Evolutionary conservation across 2,329 filamentous ascomycete species (phyloP).

Genomic region (Fusarium scirpi): DNA sequence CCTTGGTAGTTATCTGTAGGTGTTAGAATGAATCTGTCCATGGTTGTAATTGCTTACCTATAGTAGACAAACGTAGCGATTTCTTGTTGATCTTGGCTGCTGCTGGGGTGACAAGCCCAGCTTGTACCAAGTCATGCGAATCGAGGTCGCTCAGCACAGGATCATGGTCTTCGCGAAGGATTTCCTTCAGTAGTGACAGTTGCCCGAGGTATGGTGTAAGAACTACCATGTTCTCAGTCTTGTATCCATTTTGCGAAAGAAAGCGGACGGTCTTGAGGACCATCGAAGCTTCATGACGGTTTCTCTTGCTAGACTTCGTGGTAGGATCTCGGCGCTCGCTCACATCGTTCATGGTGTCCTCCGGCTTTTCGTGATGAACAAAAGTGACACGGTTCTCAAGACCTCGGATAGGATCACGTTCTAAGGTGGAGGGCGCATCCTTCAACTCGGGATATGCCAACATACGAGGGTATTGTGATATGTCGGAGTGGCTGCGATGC

Average conservation of each 20-base stretch:
- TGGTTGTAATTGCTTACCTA: conserved; percentile 62
- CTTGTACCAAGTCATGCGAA: conserved; percentile 66
- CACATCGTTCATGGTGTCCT: conserved; percentile 59
- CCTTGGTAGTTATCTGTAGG: conserved; percentile 79
- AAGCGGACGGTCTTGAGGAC: conserved; percentile 74
- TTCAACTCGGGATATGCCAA: conserved; percentile 72
- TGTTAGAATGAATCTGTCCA: background rate
- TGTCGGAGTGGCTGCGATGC: conserved; percentile 76
- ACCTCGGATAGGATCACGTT: conserved; percentile 64
- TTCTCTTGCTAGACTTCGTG: conserved; percentile 66
- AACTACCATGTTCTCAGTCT: conserved; percentile 72
- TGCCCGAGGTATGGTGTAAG: conserved; percentile 81
- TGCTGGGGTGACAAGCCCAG: conserved; percentile 69
- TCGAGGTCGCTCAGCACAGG: conserved; percentile 77
- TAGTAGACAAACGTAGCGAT: conserved; percentile 72
- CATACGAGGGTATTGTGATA: conserved; percentile 68
- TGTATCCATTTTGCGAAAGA: conserved; percentile 77
- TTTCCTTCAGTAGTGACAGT: conserved; percentile 66
- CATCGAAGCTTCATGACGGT: conserved; percentile 74
- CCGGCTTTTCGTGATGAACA: conserved; percentile 69
- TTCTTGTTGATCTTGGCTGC: conserved; percentile 64
- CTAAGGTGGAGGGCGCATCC: conserved; percentile 64
- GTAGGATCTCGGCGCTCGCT: conserved; percentile 64
- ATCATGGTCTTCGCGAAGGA: conserved; percentile 68
- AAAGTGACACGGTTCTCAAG: conserved; percentile 72